Base-by-base conservation (phyloP, 2,329 filamentous ascomycete species). In the Myriosclerotinia duriaeana region DNA sequence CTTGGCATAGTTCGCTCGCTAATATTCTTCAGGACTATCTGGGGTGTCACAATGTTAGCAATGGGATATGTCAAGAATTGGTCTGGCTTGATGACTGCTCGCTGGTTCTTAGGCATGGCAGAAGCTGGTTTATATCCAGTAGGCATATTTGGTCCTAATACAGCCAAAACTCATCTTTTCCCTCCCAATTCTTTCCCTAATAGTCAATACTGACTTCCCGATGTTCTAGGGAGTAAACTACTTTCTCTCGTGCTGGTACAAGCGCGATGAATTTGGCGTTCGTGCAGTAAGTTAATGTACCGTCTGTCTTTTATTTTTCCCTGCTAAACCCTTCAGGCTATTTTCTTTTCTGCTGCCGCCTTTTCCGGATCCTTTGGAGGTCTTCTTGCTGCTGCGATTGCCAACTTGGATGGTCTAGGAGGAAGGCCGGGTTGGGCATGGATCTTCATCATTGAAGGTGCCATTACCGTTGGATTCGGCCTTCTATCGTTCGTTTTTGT, bases 201-300 rank as follows among this genome's bases (percentile, higher is more conserved):
- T 34, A 34, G 30, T 5, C 30, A 34, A 34, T 34, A 34, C 30
- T 34, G 30, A 34, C 30, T 3, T 4, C 30, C 30, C 30, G 30
- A 34, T 34, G 30, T 34, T 34, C 30, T 34, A 34, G 30, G 89
- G 89, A 2, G 85, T 93, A n/a, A 90, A 90, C 71, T 94, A 92
- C 76, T 93, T 93, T 74, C 83, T 95, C 0, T 90, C 87, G 0
- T 93, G 90, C 75, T 96, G 92, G 76, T 92, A 91, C 75, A 84
- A 87, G 20, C 83, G 89, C 53, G 85, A 85, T 46, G 89, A 92
- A 75, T 82, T 91, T 50, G 69, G 69, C 54, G 46, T 72, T 44
- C 59, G 69, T 52, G 87, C 89, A 53, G 69, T 82, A 85, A 72
- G 81, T 69, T 4, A 20, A 36, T 20, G 4, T 40, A 5, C 11